These are phyloP conservation scores for Dendrobium catenatum DNA, from an alignment of 106 monocot species.

Conservation along the genomic window DNA sequence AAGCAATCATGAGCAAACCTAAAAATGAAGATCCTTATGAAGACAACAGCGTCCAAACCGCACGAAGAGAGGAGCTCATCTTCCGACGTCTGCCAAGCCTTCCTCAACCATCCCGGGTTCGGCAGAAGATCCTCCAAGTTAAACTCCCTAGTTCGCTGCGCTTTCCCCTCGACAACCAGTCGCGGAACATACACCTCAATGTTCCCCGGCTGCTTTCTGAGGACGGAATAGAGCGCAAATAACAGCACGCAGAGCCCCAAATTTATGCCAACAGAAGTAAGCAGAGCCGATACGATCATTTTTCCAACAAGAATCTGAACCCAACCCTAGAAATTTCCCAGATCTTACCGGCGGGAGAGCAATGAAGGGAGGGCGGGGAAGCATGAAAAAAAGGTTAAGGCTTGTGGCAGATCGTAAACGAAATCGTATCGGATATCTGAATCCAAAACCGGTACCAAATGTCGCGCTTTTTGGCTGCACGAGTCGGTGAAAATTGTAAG, in stretches of 20 bases:
- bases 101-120: conserved; percentile 58
- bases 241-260: conserved; percentile 73
- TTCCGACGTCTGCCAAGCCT: conserved; percentile 61
- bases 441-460: no score
- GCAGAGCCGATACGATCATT: conserved; percentile 90
- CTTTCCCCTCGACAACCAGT: conserved; percentile 47
- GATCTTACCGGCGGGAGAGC: background rate
- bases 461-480: no score
- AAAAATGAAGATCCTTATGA: conserved; percentile 81
- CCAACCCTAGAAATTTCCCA: background rate
- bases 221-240: conserved; percentile 61
- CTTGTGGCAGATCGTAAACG: background rate
- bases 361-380: background rate
- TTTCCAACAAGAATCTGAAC: background rate
- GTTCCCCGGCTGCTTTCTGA: conserved; percentile 63
- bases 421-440: background rate
- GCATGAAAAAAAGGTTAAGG: background rate
- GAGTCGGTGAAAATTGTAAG: no score
- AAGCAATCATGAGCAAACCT: conserved; percentile 23
- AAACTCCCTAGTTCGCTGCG: conserved; percentile 15
- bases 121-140: conserved; percentile 64
- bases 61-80: conserved; percentile 53
- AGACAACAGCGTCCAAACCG: conserved; percentile 88
- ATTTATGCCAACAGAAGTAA: conserved; percentile 91
- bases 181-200: conserved; percentile 68